Evolutionary conservation across 78 protist species (phyloP).

Genomic region (Bigelowiella natans): DNA sequence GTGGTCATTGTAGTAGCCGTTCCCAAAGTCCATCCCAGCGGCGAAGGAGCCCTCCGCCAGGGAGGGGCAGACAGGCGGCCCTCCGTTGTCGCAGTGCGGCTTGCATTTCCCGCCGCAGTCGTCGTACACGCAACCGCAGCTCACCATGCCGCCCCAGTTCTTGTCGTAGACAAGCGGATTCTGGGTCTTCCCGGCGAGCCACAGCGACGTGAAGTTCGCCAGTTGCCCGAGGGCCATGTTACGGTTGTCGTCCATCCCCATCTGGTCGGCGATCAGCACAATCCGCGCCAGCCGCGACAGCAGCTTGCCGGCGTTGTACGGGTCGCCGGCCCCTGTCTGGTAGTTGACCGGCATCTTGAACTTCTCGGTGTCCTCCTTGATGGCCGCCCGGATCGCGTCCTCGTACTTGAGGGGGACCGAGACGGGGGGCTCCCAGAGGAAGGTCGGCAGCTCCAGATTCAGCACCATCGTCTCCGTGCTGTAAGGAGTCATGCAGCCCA

Average conservation of each 20-base stretch:
- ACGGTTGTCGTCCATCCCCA: not conserved
- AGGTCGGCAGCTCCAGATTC: too few relatives aligned
- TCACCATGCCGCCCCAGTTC: not conserved
- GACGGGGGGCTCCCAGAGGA: too few relatives aligned
- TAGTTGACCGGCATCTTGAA: not conserved
- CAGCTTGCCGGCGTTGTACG: not conserved
- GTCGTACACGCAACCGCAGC: not conserved
- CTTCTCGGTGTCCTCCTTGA: not conserved
- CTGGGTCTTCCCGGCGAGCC: not conserved
- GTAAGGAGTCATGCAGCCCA: too few relatives aligned
- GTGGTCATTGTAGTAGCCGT: slow-evolving; percentile 31
- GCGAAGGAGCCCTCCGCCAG: not conserved
- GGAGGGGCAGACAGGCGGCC: not conserved
- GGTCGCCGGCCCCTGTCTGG: not conserved
- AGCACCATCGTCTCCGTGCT: too few relatives aligned
- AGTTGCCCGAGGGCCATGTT: not conserved
- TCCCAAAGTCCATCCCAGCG: not conserved
- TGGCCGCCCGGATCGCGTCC: too few relatives aligned
- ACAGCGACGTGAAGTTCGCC: not conserved
- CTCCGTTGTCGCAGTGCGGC: not conserved
- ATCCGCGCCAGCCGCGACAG: not conserved
- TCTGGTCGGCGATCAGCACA: not conserved
- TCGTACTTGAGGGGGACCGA: too few relatives aligned
- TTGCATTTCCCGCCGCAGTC: not conserved
- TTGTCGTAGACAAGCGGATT: not conserved